A percentile compares a stretch with the other conserved stretches of the same genome.
Conservation (phyloP, 2,329 filamentous ascomycete genomes). For the Chaetomium sp. region DNA sequence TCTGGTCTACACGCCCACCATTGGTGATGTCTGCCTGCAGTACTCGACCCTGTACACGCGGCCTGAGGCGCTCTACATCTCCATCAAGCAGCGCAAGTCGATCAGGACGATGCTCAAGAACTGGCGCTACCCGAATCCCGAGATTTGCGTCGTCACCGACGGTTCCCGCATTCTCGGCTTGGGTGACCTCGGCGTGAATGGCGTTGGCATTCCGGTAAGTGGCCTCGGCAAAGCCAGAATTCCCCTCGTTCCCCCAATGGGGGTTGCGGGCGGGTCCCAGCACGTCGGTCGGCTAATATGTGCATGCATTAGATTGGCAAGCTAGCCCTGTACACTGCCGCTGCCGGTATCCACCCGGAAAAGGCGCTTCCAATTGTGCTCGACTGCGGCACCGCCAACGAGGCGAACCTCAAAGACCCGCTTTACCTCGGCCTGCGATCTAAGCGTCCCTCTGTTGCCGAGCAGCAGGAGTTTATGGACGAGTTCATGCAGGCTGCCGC, state of each 20-base stretch:
- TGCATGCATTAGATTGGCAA: constrained; percentile 71
- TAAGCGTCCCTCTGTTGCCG: constrained; percentile 73
- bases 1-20: constrained; percentile 83
- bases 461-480: constrained; percentile 91
- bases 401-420: constrained; percentile 65
- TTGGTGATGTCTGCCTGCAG: constrained; percentile 93
- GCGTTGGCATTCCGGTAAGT: constrained; percentile 91
- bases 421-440: constrained; percentile 89
- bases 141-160: constrained; percentile 96
- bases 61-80: constrained; percentile 94
- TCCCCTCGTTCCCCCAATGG: background rate
- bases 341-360: constrained; percentile 88
- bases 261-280: constrained; percentile 15
- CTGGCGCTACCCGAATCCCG: constrained; percentile 86
- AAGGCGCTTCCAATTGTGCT: constrained; percentile 76
- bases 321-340: constrained; percentile 90
- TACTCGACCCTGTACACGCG: constrained; percentile 96
- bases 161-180: constrained; percentile 91
- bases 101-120: constrained; percentile 87
- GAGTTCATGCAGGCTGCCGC: constrained; percentile 93
- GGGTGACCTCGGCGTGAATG: constrained; percentile 93
- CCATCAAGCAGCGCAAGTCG: constrained; percentile 89
- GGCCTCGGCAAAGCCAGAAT: constrained; percentile 18
- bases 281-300: constrained; percentile 35
- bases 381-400: constrained; percentile 68